Evolutionary conservation across 345 rosid species (phyloP).

Genomic region (Salix brachista): DNA sequence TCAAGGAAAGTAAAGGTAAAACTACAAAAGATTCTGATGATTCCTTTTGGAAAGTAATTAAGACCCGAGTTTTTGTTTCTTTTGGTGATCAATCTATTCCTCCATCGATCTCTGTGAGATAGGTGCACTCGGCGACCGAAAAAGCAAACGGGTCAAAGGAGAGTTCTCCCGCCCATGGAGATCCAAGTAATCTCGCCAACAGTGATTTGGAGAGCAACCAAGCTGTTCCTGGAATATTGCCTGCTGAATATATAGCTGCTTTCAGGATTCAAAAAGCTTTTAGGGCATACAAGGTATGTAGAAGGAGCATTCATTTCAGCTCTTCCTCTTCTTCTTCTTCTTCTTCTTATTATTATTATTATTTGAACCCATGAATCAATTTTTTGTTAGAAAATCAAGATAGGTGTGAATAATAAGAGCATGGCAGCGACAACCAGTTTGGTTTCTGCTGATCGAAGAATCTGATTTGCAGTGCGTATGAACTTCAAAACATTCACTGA

Average conservation of each 20-base stretch:
- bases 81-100: background rate
- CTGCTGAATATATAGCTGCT: conserved; percentile 40
- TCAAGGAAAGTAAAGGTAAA: conserved; percentile 47
- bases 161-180: background rate
- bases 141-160: conserved; percentile 37
- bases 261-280: conserved; percentile 62
- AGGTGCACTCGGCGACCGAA: conserved; percentile 43
- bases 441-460: background rate
- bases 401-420: too few relatives aligned
- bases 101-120: background rate
- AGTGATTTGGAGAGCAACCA: conserved; percentile 4
- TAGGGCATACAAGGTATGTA: conserved; percentile 45
- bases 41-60: background rate
- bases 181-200: conserved; percentile 17
- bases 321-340: too few relatives aligned
- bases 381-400: background rate
- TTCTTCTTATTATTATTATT: too few relatives aligned
- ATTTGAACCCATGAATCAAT: background rate
- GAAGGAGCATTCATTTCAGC: background rate
- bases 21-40: background rate
- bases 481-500: too few relatives aligned
- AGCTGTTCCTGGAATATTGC: background rate
- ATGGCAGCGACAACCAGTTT: background rate
- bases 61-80: background rate
- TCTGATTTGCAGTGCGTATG: too few relatives aligned